A percentile compares a stretch with the other conserved stretches of the same genome.
These are phyloP conservation scores for Boletellus dicymbophilus DNA, from an alignment of 1,284 basidiomycete species.

Conservation along the genomic window DNA sequence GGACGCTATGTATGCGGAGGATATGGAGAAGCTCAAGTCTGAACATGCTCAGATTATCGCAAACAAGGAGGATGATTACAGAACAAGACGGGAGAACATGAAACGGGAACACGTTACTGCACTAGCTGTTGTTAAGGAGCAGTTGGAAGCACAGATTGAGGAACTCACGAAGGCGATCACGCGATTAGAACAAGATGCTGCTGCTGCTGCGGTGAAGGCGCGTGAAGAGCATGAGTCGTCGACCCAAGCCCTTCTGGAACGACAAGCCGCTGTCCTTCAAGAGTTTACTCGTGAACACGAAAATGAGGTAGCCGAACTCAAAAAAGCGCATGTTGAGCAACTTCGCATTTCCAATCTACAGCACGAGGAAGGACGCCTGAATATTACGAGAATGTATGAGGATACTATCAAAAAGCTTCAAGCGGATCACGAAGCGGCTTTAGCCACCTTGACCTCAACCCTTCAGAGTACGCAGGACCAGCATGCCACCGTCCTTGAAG, in stretches of 20 bases:
- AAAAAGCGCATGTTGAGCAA: constrained; percentile 44
- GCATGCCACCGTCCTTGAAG: constrained; percentile 45
- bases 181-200: constrained; percentile 47
- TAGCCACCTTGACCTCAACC: constrained; percentile 44
- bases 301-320: constrained; percentile 49
- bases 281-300: constrained; percentile 58
- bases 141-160: constrained; percentile 50
- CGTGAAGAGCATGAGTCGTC: constrained; percentile 53
- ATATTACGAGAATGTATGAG: constrained; percentile 38
- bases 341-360: constrained; percentile 30
- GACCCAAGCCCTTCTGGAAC: constrained; percentile 51
- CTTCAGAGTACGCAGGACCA: constrained; percentile 48
- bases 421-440: constrained; percentile 46
- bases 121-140: constrained; percentile 35
- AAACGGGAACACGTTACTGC: constrained; percentile 42
- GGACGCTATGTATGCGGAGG: constrained; percentile 61
- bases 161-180: constrained; percentile 46
- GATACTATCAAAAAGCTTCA: constrained; percentile 43
- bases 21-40: constrained; percentile 62
- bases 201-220: constrained; percentile 38
- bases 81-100: constrained; percentile 40
- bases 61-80: constrained; percentile 61
- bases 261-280: constrained; percentile 54
- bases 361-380: constrained; percentile 37
- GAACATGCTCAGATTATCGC: constrained; percentile 56